Evolutionary conservation across 2,329 filamentous ascomycete species (phyloP).

Genomic region (Alternaria brassicicola): DNA sequence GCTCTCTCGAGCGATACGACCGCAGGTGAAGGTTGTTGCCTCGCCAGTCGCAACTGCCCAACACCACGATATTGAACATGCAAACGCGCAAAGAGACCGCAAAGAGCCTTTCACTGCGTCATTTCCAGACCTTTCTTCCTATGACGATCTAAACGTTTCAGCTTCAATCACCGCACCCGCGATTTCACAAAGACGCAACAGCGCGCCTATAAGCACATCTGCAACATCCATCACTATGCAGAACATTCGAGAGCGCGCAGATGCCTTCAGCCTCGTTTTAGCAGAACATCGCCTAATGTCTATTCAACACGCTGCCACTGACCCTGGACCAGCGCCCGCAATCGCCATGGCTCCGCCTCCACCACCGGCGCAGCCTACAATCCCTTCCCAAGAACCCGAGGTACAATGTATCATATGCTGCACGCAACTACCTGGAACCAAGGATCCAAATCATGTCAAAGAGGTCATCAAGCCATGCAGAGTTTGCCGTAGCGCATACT

Average conservation of each 20-base stretch:
- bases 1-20: conserved; percentile 30
- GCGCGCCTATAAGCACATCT: conserved; percentile 10
- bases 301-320: conserved; percentile 10
- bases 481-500: conserved; percentile 41
- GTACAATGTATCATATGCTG: conserved; percentile 35
- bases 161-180: neutral
- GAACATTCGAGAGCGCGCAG: neutral
- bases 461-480: conserved; percentile 40
- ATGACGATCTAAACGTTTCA: conserved; percentile 18
- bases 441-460: conserved; percentile 7
- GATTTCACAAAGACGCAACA: conserved; percentile 18
- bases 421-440: conserved; percentile 12
- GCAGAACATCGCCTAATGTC: conserved; percentile 13
- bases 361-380: neutral
- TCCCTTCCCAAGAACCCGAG: neutral
- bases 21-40: conserved; percentile 26
- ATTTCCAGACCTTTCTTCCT: neutral
- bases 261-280: conserved; percentile 10
- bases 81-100: conserved; percentile 13
- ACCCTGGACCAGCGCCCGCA: neutral
- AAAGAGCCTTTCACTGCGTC: conserved; percentile 16
- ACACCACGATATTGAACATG: conserved; percentile 16
- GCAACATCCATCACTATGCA: conserved; percentile 7
- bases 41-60: conserved; percentile 17
- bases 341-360: neutral